Evolutionary conservation across 2,329 filamentous ascomycete genomes (phyloP), one percentile per base, ranked within the genome.

Genomic region (Sclerotinia nivalis): DNA sequence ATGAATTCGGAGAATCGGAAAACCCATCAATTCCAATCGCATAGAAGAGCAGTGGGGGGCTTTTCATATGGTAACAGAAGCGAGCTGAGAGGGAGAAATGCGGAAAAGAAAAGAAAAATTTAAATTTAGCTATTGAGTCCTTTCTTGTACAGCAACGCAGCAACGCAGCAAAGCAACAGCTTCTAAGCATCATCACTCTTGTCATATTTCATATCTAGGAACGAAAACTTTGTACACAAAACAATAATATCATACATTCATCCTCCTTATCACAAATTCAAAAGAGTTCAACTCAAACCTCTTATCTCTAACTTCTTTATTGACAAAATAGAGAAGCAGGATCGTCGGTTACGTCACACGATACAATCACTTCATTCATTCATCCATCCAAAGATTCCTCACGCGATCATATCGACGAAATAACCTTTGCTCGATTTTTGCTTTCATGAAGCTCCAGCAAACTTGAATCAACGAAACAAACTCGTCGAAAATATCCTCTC

Each of bases 401-500:
- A 31, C 64, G 43, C 64, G 28, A 66, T 59, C 64, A 66, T 43
- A 22, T 40, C 28, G 4, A 22, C 31, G 13, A 25, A 40, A 25
- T 1, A 3, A 20, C 6, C 18, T 22, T 1, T 10, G 13, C 13
- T 28, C 62, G 9, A 65, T 37, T 20, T 43, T 20, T 31, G 1
- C 72, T 73, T 72, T 50, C n/a, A 40, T 40, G 61, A 40, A 52
- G 61, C 47, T 28, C 34, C 61, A 25, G n/a, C 49, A 28, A 52
- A 34, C 47, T 52, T 2, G 13, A 40, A 52, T 37, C 28, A 25
- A n/a, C 5, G n/a, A 43, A 74, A 73, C 71, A 76, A 71, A 68
- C 61, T 72, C 73, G 71, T 74, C 75, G 74, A 73, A 73, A 74
- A 72, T 62, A 62, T 40, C 10, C 60, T 37, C 56, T 40, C 40